Evolutionary conservation across 164 flowering plant genomes (phyloP).

Genomic region (Cinnamomum chago): DNA sequence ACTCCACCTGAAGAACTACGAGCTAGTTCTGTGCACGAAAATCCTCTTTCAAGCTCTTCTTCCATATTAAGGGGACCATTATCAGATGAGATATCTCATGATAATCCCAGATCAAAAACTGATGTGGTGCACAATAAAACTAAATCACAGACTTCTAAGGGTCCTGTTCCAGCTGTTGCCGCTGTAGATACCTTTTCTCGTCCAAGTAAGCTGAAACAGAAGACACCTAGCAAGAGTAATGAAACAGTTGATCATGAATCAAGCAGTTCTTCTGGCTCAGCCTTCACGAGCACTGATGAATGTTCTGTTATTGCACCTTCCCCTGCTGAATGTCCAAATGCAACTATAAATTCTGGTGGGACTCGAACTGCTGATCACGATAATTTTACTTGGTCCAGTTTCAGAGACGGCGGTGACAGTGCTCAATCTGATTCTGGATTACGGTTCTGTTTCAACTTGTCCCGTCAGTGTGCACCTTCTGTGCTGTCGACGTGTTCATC

Average conservation of each 20-base stretch:
- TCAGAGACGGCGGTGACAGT: conserved; percentile 15
- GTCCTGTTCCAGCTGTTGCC: conserved; percentile 25
- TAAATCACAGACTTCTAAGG: conserved; percentile 29
- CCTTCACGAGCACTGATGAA: conserved; percentile 12
- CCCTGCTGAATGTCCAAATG: conserved; percentile 32
- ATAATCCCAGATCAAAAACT: conserved; percentile 11
- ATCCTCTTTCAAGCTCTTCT: conserved; percentile 22
- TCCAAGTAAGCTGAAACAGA: conserved; percentile 24
- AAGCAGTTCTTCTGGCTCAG: conserved; percentile 19
- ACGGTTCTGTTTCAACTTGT: conserved; percentile 26
- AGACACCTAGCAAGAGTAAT: conserved; percentile 9
- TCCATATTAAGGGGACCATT: conserved; percentile 19
- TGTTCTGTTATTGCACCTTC: conserved; percentile 23
- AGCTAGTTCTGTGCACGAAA: conserved; percentile 35
- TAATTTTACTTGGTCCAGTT: conserved; percentile 17
- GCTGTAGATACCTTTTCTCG: conserved; percentile 24
- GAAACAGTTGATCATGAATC: conserved; percentile 17
- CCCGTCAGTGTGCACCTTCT: conserved; percentile 21
- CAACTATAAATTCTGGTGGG: conserved; percentile 25
- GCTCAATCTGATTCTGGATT: conserved; percentile 24
- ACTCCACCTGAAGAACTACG: conserved; percentile 21
- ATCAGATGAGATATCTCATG: conserved; percentile 16
- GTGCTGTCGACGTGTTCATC: conserved; percentile 13
- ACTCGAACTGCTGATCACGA: conserved; percentile 13
- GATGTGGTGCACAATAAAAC: conserved; percentile 5